Evolutionary conservation across 495 filamentous ascomycete genomes (phyloP), one percentile per base, ranked within the genome.

Genomic region (Annulohypoxylon bovei): DNA sequence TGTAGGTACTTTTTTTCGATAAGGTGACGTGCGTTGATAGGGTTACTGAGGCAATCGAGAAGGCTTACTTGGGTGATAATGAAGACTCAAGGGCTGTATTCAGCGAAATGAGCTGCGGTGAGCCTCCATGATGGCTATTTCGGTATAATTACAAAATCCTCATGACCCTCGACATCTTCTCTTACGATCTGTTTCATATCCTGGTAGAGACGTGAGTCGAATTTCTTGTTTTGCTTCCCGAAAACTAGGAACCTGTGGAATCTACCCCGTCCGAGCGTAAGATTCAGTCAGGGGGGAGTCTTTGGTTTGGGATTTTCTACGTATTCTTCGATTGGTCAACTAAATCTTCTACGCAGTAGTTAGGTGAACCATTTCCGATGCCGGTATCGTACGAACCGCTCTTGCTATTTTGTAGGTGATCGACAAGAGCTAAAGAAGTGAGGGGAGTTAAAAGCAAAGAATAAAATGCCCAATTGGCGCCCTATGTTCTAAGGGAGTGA

Each of bases 221-320:
- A 25, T 63, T 63, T 44, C 60, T 60, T 56, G 67, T 58, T 64
- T 60, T 23, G 11, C 9, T 6, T 40, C 46, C 35, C 35, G 35
- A 62, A 56, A 61, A 50, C 61, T 11, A 56, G 55, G 62, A 55
- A 62, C 47, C 42, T 20, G 62, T 62, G 67, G 67, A 11, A 20
- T 22, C 5, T 62, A 18, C 68, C 68, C 68, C 68, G 28, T 70
- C 62, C 40, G 67, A 70, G 67, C 67, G 67, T 11, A 47, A 12
- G 27, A 25, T 47, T 8, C n/a, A 12, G 42, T 18, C 50, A 68
- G 14, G 42, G 66, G n/a, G 44, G 2, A 56, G 18, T 42, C 25
- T 57, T 46, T 52, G 49, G 39, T 22, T 16, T 39, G 14, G 33
- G 37, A 47, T 59, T 28, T 53, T 16, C 1, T 54, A 27, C 23